Base-by-base conservation (phyloP, 2,329 filamentous ascomycete species). In the Trichoderma sp. region DNA sequence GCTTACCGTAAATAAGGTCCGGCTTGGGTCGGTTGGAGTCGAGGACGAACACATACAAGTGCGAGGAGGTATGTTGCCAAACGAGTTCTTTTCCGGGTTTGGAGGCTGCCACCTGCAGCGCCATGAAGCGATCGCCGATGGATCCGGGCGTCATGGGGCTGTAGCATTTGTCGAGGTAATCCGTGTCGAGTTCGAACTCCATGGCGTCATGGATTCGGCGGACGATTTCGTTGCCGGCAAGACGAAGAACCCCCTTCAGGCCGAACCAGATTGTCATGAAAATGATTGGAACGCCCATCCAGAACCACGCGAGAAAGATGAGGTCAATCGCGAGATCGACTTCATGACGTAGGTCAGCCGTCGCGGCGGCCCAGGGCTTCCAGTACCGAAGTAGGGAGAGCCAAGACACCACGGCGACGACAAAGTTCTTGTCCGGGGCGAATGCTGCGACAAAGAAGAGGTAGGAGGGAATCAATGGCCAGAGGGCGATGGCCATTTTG, bases 131-230 rank as follows among this genome's bases (percentile, higher is more conserved):
- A 55, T 70, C 66, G n/a, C 66, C 37, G 37, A 21, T 18, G 11
- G 56, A 68, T 14, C n/a, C 51, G 16, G 39, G 66, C n/a, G 58
- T 39, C 39, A 56, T 69, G 21, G 69, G 66, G 59, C 37, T 60
- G 56, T 70, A 70, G 66, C 69, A 70, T 58, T 65, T 66, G 59
- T 61, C 24, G 24, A 70, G 16, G 34, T 66, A 66, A 10, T 70
- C 66, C 26, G 68, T 34, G 32, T 56, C 43, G 43, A 66, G 11
- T 59, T 64, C 59, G 43, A 68, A 68, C 24, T 70, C 69, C 52
- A 66, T 54, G 46, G 43, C 32, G 13, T 6, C 55, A 59, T 59
- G 58, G 46, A 64, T 64, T 51, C 60, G 65, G 65, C 65, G 65
- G 43, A 59, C 26, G n/a, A 70, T 60, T 32, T 52, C 37, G 21